phyloP scores from a whole-genome alignment of 805 yeast species.

The Candida montana region DNA sequence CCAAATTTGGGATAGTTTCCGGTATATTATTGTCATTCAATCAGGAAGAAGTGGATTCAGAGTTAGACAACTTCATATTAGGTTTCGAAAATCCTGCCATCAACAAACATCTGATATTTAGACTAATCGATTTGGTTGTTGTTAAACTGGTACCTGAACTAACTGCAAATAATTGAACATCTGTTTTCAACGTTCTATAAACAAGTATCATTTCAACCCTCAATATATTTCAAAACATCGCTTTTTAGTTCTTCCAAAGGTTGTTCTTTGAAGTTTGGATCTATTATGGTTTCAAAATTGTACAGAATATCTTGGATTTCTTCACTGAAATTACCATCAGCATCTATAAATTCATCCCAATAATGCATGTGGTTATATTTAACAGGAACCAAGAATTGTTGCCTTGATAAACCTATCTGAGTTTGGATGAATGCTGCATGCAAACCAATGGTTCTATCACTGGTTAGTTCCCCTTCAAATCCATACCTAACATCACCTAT shows the following conservation, averaged over 20 bases:
- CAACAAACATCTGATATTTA: constrained; percentile 39
- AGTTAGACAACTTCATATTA: constrained; percentile 29
- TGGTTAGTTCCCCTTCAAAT: constrained; percentile 5
- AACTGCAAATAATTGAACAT: background rate
- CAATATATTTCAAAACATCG: too few species aligned
- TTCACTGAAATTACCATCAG: constrained; percentile 22
- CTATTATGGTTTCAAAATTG: constrained; percentile 18
- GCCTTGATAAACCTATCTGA: constrained; percentile 24
- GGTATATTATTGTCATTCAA: constrained; percentile 18
- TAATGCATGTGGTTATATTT: constrained; percentile 11
- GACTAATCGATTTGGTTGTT: constrained; percentile 37
- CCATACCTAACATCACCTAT: constrained; percentile 27
- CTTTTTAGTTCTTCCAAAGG: background rate
- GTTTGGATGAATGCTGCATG: constrained; percentile 33
- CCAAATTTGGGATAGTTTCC: constrained; percentile 13
- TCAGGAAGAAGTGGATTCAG: constrained; percentile 21
- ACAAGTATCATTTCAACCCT: too few species aligned
- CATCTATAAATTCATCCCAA: constrained; percentile 26
- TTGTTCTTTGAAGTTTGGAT: background rate
- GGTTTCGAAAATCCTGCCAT: constrained; percentile 32
- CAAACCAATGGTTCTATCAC: constrained; percentile 26
- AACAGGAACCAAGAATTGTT: constrained; percentile 12
- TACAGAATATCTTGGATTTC: constrained; percentile 18
- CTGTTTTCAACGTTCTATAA: too few species aligned
- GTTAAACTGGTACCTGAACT: constrained; percentile 36